Conservation (phyloP, 2,329 filamentous ascomycete genomes). For the Onygena corvina region DNA sequence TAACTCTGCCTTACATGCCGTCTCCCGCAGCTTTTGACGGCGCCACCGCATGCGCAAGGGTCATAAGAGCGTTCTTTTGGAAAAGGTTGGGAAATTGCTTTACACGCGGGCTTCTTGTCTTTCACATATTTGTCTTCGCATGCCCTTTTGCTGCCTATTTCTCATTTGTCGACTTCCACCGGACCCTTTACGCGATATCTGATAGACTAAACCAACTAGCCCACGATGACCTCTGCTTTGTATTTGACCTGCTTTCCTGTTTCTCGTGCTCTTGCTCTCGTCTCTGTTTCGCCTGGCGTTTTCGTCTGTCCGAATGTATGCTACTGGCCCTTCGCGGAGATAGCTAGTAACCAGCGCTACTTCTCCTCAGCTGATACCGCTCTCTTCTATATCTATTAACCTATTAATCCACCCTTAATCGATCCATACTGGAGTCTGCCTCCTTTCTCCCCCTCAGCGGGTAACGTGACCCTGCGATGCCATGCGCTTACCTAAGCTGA, state of each 20-base stretch:
- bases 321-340: too few species aligned
- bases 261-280: neutral
- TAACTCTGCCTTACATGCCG: neutral
- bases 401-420: too few species aligned
- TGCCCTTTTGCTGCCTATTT: neutral
- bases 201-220: neutral
- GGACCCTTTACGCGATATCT: slow-evolving; percentile 11
- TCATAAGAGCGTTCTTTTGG: slow-evolving; percentile 1
- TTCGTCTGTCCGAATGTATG: too few species aligned
- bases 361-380: too few species aligned
- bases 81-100: slow-evolving; percentile 2
- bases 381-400: too few species aligned
- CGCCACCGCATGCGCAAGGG: neutral
- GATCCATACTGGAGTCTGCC: too few species aligned
- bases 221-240: neutral
- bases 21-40: neutral
- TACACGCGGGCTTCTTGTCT: slow-evolving; percentile 8
- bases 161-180: neutral
- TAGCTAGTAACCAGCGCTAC: too few species aligned
- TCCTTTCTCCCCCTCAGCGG: too few species aligned
- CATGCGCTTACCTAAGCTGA: too few species aligned
- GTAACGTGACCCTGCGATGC: too few species aligned
- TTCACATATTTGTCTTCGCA: neutral
- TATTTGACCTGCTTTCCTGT: neutral
- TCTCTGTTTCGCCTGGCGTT: neutral